Evolutionary conservation across 179 eudicot species (phyloP), one percentile per base, ranked within the genome.

Genomic region (Silene vulgaris): DNA sequence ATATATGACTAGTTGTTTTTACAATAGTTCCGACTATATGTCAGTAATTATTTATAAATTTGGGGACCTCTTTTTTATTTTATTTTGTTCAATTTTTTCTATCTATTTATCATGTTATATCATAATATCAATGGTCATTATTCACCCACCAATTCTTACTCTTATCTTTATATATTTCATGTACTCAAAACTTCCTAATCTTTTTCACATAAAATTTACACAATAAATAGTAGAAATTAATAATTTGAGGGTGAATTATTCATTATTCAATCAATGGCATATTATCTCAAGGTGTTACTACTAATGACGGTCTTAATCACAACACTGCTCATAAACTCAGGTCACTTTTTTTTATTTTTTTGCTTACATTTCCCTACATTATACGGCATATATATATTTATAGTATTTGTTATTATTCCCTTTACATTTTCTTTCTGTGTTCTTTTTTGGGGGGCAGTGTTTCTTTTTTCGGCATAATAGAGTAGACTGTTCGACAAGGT

Each of bases 241-340:
- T 75, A 75, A 50, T 13, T 21, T 6, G 57, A 54, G 20, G 23
- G n/a, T 17, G 56, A 40, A 69, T 35, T 35, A 35, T 40, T 40
- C 12, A 69, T 35, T 35, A 35, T 40, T 40, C 12, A 40, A 16
- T 50, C 78, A 20, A 75, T 68, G 78, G 78, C 64, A 67, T 29
- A 26, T 75, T 66, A 32, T 60, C 14, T 32, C 57, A 60, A 7
- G 43, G 71, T 75, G 21, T 75, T 43, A 11, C 1, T 75, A 32
- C 70, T 75, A 66, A 50, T 75, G n/a, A 65, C 64, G 14, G 63
- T 75, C 72, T 28, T 54, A 40, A 28, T 74, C 29, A 14, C 72
- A 13, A 5, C 74, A 37, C 60, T 72, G 56, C 81, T 78, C 16
- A 13, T 74, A 7, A 68, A 57, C 40, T 45, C 81, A 79, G 81